phyloP scores from a whole-genome alignment of 305 asterid species.

The Fraxinus dipetala region DNA sequence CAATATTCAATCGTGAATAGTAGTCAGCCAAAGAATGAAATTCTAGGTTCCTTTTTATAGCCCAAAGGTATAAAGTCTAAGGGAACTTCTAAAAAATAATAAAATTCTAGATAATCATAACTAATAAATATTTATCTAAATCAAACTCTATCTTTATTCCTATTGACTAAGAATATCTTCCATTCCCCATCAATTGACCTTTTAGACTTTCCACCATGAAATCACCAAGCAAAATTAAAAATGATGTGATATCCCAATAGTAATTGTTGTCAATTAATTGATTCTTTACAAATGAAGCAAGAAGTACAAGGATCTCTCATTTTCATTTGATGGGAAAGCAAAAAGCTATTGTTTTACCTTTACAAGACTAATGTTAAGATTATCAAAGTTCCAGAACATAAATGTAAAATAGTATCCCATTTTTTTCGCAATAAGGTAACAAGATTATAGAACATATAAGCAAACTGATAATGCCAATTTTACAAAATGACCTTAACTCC shows the following conservation, averaged over 20 bases:
- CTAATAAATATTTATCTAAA: background rate
- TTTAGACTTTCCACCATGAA: conserved; percentile 10
- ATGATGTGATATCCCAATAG: background rate
- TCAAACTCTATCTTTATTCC: background rate
- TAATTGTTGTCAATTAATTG: background rate
- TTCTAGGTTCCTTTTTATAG: background rate
- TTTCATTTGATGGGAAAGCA: background rate
- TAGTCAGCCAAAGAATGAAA: background rate
- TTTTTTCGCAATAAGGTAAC: background rate
- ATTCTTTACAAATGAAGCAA: background rate
- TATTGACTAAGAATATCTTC: background rate
- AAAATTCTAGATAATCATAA: background rate
- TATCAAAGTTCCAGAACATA: background rate
- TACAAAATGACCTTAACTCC: background rate
- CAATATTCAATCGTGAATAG: background rate
- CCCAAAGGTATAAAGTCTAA: background rate
- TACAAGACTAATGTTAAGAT: background rate
- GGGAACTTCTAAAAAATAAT: background rate
- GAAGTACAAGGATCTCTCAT: background rate
- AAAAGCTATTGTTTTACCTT: background rate
- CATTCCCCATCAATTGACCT: background rate
- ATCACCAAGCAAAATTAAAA: background rate
- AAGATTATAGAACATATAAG: background rate
- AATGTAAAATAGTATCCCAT: background rate
- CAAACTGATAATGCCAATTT: background rate